These are phyloP conservation scores for Trifolium fragiferum DNA, from an alignment of 306 rosid genomes.

Conservation along the genomic window DNA sequence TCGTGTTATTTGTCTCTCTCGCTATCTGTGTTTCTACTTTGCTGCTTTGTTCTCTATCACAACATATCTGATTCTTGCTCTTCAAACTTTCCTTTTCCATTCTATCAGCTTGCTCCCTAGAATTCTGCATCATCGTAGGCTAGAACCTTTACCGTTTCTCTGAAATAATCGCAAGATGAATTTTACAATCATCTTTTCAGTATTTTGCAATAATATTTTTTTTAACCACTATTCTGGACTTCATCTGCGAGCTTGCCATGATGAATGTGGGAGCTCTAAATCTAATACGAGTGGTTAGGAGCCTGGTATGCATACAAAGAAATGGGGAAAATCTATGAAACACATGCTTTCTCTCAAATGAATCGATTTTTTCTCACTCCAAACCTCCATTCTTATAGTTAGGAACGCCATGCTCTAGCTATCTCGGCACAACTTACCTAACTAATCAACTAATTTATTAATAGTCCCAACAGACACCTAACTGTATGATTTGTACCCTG, in stretches of 20 bases:
- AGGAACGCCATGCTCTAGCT: slow-evolving; percentile 1
- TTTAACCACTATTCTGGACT: slow-evolving; percentile 14
- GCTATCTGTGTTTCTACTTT: slow-evolving; percentile 2
- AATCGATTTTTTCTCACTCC: not conserved
- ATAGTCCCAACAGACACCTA: slow-evolving; percentile 3
- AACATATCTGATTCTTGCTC: not conserved
- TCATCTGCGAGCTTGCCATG: not conserved
- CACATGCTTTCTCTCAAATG: not conserved
- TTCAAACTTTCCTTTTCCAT: slow-evolving; percentile 9
- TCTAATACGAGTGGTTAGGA: not conserved
- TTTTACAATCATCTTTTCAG: not conserved
- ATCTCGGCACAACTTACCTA: not conserved
- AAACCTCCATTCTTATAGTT: not conserved
- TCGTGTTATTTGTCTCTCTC: not conserved
- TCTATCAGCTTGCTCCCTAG: not conserved
- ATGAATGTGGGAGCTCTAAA: not conserved
- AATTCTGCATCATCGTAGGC: slow-evolving; percentile 1
- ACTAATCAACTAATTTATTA: not conserved
- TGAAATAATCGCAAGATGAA: not conserved
- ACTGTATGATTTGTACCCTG: slow-evolving; percentile 9
- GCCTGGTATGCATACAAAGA: not conserved
- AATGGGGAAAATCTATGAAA: not conserved
- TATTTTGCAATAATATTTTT: slow-evolving; percentile 11
- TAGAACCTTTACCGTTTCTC: not conserved
- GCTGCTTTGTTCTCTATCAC: not conserved